Evolutionary conservation across 176 grass and related monocot genomes (phyloP), one percentile per base, ranked within the genome.

Genomic region (Cenchrus purpureus): DNA sequence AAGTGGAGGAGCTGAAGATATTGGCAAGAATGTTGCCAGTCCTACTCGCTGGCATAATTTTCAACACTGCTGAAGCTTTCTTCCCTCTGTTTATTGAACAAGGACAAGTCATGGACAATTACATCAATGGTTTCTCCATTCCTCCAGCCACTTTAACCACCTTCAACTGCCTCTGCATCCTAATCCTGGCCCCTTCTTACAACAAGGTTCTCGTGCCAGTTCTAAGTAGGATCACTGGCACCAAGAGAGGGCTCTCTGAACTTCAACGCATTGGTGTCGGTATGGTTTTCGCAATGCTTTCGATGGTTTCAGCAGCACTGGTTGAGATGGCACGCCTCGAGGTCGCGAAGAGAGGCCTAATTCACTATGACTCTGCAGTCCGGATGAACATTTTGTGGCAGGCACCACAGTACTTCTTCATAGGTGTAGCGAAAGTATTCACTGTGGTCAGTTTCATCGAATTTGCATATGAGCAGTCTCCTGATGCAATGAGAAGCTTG

Each of bases 1-100:
- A 93, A 19, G 92, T 91, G 8, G 92, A 93, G 73, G 92, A 93
- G 40, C 55, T 93, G 14, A 93, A 91, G 79, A 88, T 88, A 15
- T 19, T 86, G 45, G 54, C 19, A 16, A 71, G 84, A 51, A 79
- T 86, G 28, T 3, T 79, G 43, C 75, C 84, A 16, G 43, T 85
- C 42, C 65, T 85, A 13, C 42, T 78, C 11, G 58, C 83, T 9
- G 74, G 16, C 40, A 17, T 85, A 50, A 40, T 85, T 56, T 85
- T 85, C 43, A 68, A 85, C 40, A 78, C 65, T 0, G 83, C 74
- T 22, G 74, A 85, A 70, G 74, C 74, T 37, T 60, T 77, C 25
- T 85, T 85, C 74, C 83, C 83, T 0, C 50, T 85, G 19, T 85
- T 90, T 59, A 37, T 93, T 1, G 91, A 93, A n/a, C 91, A 93